These are phyloP conservation scores for Umbelopsis sp. DNA, from an alignment of 192 early-diverging fungal species.

Conservation along the genomic window DNA sequence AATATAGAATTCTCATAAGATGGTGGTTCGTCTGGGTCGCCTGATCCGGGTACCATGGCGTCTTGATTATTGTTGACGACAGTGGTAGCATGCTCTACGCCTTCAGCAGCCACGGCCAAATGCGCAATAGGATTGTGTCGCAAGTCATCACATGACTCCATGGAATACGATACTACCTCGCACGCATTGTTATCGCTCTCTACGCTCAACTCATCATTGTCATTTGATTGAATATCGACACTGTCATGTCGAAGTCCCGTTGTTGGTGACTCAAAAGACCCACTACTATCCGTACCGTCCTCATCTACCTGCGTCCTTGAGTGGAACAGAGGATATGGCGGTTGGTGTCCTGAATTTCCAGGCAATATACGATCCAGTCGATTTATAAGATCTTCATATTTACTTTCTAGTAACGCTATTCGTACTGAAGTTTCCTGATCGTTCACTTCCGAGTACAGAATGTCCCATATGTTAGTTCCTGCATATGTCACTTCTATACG, in stretches of 20 bases:
- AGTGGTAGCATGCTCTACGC: not conserved
- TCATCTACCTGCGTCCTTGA: slow-evolving; percentile 5
- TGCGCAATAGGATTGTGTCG: not conserved
- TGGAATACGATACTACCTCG: slow-evolving; percentile 2
- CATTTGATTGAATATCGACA: not conserved
- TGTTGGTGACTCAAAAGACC: not conserved
- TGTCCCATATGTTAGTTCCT: slow-evolving; percentile 9
- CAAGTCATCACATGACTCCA: not conserved
- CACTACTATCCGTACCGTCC: not conserved
- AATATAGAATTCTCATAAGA: slow-evolving; percentile 40
- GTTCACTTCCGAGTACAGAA: not conserved
- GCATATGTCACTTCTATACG: slow-evolving; percentile 15
- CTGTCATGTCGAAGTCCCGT: not conserved
- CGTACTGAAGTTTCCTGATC: slow-evolving; percentile 2
- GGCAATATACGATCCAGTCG: slow-evolving; percentile 30
- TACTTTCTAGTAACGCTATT: slow-evolving; percentile 15
- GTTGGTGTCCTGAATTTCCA: not conserved
- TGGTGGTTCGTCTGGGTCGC: slow-evolving; percentile 31
- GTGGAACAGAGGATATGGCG: slow-evolving; percentile 11
- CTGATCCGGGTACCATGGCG: not conserved
- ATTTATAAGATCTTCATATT: slow-evolving; percentile 25
- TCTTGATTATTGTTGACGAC: not conserved
- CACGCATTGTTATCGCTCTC: not conserved
- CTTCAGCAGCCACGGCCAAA: too few species aligned
- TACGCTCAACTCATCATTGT: slow-evolving; percentile 14